Conservation (phyloP, 352 stramenopile genomes). For the Pythium angustatum region DNA sequence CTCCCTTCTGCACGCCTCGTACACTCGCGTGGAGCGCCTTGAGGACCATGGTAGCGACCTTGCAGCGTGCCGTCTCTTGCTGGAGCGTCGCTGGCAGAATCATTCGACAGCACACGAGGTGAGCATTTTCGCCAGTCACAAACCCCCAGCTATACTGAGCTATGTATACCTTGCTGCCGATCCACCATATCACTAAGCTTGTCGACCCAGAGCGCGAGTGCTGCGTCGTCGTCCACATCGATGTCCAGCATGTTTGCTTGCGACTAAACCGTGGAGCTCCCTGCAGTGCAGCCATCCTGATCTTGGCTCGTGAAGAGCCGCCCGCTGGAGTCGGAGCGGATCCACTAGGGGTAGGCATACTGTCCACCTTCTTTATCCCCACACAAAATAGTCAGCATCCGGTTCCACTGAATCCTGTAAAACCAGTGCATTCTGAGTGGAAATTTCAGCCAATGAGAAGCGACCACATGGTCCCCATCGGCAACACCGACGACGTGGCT, state of each 20-base stretch:
- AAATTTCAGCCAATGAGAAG: slow-evolving; percentile 45
- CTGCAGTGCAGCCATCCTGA: background rate
- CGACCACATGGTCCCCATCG: slow-evolving; percentile 33
- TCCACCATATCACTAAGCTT: slow-evolving; percentile 41
- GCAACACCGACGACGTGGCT: slow-evolving; percentile 25
- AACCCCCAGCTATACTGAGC: background rate
- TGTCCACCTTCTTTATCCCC: background rate
- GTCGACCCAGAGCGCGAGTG: slow-evolving; percentile 39
- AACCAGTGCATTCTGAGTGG: slow-evolving; percentile 8
- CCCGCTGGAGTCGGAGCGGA: background rate
- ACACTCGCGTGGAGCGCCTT: slow-evolving; percentile 6
- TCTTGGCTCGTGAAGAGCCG: slow-evolving; percentile 9
- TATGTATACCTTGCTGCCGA: slow-evolving; percentile 20
- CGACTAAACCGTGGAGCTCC: too few relatives aligned
- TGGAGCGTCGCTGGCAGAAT: slow-evolving; percentile 13
- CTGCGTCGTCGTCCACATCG: slow-evolving; percentile 11
- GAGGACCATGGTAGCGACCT: slow-evolving; percentile 13
- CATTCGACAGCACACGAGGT: too few relatives aligned
- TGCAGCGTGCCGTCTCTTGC: slow-evolving; percentile 11
- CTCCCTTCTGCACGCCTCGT: background rate
- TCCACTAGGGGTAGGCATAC: slow-evolving; percentile 20
- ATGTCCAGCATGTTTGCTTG: slow-evolving; percentile 3
- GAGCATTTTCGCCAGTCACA: too few relatives aligned
- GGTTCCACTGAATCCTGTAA: slow-evolving; percentile 15
- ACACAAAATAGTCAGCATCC: slow-evolving; percentile 12